Conservation (phyloP, 768 basidiomycete species). For the Dacryopinax spathularia region DNA sequence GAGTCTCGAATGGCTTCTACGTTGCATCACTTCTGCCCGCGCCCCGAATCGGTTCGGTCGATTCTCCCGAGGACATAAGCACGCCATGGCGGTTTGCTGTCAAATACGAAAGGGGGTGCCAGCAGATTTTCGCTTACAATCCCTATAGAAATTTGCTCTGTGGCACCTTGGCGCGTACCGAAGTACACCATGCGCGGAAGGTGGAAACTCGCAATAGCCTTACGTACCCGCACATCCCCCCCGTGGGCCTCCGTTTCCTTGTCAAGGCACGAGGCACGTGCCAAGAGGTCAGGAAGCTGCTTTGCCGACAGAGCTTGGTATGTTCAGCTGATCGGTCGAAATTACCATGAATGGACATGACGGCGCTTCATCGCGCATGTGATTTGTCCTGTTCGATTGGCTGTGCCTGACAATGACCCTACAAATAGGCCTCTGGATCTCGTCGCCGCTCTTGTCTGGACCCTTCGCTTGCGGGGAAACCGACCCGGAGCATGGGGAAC, state of each 20-base stretch:
- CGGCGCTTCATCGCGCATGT: neutral
- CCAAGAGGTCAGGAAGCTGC: neutral
- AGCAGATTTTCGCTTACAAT: neutral
- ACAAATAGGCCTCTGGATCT: neutral
- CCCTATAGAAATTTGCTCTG: neutral
- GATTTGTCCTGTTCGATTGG: neutral
- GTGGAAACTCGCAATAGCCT: neutral
- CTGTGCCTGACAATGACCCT: conserved; percentile 5
- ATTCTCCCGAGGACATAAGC: neutral
- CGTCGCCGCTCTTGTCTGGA: neutral
- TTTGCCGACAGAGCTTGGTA: neutral
- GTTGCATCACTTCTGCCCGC: neutral
- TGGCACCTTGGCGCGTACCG: neutral
- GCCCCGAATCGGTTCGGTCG: too few species aligned
- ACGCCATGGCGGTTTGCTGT: neutral
- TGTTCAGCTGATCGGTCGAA: neutral
- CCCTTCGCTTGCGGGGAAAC: neutral
- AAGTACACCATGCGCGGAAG: neutral
- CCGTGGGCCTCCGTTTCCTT: neutral
- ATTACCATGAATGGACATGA: neutral
- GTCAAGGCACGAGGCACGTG: conserved; percentile 2
- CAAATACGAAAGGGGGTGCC: neutral
- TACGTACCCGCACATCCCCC: conserved; percentile 1
- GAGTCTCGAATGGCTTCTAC: neutral
- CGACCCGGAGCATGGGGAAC: neutral